phyloP scores from a whole-genome alignment of 768 basidiomycete genomes.

The Auricularia cornea region DNA sequence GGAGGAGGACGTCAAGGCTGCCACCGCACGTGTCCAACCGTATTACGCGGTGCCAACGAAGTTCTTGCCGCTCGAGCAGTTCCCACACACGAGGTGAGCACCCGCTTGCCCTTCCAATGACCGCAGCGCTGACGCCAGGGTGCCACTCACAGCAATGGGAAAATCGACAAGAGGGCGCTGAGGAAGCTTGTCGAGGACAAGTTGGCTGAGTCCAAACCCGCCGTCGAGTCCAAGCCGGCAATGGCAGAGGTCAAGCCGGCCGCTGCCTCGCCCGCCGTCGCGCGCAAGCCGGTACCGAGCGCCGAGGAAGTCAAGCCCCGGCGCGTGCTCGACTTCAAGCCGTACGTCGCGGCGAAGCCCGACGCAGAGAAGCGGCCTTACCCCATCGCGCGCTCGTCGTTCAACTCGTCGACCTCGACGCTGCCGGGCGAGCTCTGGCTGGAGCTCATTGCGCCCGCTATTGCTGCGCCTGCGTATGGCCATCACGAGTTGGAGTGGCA shows the following conservation, averaged over 20 bases:
- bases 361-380: neutral
- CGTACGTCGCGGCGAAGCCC: neutral
- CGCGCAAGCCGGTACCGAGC: neutral
- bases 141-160: conserved; percentile 31
- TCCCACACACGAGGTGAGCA: conserved; percentile 46
- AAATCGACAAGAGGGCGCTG: conserved; percentile 18
- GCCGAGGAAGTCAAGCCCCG: neutral
- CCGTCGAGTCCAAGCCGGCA: neutral
- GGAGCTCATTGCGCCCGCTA: neutral
- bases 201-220: neutral
- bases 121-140: neutral
- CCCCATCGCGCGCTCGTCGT: neutral
- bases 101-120: neutral
- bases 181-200: conserved; percentile 11
- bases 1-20: conserved; percentile 32
- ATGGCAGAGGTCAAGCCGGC: conserved; percentile 7
- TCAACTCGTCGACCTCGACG: neutral
- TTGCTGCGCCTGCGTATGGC: neutral
- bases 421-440: neutral
- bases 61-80: conserved; percentile 34
- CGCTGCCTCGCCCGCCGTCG: neutral
- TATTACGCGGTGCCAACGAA: conserved; percentile 52
- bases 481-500: neutral
- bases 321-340: neutral
- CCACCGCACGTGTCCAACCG: conserved; percentile 45